A percentile compares a stretch with the other conserved stretches of the same genome.
phyloP scores from a whole-genome alignment of 164 flowering plant species.

The Pachysandra terminalis region DNA sequence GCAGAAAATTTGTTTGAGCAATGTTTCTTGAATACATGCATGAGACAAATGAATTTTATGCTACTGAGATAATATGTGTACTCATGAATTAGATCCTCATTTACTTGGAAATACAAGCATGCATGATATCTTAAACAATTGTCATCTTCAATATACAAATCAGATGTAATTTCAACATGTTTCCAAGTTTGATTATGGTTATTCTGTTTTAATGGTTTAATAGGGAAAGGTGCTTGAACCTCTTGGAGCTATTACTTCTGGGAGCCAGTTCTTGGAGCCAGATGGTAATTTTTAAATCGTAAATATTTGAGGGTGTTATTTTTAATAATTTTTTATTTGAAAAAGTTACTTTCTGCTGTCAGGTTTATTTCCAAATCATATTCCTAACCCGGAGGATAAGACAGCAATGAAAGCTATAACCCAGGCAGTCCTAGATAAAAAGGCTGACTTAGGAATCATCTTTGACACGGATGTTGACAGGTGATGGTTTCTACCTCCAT shows the following conservation, averaged over 20 bases:
- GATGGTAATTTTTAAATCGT: conserved; percentile 55
- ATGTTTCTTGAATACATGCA: no score
- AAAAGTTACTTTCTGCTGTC: conserved; percentile 5
- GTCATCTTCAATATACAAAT: neutral
- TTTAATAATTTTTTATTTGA: neutral
- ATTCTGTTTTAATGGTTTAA: conserved; percentile 14
- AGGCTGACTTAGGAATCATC: conserved; percentile 94
- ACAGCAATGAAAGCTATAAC: conserved; percentile 93
- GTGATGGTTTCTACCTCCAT: conserved; percentile 29
- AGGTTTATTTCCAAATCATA: conserved; percentile 97
- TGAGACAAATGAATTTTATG: neutral
- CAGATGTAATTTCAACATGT: neutral
- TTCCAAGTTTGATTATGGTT: neutral
- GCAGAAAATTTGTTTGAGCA: no score
- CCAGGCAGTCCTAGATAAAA: conserved; percentile 78
- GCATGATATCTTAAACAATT: no score
- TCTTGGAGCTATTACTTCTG: conserved; percentile 82
- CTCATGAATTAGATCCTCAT: neutral
- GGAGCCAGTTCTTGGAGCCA: conserved; percentile 96
- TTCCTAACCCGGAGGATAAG: conserved; percentile 98
- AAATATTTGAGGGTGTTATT: neutral
- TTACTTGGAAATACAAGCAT: neutral
- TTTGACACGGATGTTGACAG: conserved; percentile 99
- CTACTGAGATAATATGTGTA: no score
- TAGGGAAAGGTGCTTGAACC: conserved; percentile 96